These are phyloP conservation scores for Nannizziopsis barbatae DNA, from an alignment of 2,329 filamentous ascomycete genomes.

Conservation along the genomic window DNA sequence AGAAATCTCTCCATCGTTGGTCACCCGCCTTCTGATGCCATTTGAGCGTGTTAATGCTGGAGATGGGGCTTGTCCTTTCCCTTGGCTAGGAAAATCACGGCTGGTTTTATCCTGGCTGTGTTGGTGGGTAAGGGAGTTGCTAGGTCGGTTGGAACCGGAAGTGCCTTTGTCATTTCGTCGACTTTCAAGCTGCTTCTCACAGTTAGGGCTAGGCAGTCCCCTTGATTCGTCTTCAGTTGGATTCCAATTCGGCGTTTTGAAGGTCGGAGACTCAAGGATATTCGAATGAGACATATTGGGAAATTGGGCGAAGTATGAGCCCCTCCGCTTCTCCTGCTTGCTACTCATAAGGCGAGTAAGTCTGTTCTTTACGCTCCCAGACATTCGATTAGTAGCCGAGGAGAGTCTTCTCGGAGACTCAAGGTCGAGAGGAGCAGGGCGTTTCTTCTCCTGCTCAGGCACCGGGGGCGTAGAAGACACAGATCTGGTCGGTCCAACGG, in stretches of 20 bases:
- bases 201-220: not conserved
- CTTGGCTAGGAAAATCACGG: not conserved
- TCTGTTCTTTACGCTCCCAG: constrained; percentile 9
- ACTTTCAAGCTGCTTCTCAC: not conserved
- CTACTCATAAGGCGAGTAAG: constrained; percentile 9
- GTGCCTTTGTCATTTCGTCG: not conserved
- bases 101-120: constrained; percentile 3
- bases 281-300: constrained; percentile 3
- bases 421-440: constrained; percentile 4
- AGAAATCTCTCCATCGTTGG: not conserved
- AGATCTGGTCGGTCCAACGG: constrained; percentile 10
- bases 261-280: constrained; percentile 6
- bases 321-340: constrained; percentile 10
- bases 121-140: not conserved
- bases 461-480: constrained; percentile 1
- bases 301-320: constrained; percentile 7
- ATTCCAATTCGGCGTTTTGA: constrained; percentile 8
- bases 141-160: not conserved
- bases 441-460: constrained; percentile 12
- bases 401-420: not conserved
- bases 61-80: not conserved
- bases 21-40: constrained; percentile 1
- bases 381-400: not conserved
- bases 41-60: not conserved
- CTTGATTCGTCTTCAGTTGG: not conserved